Evolutionary conservation across 2,329 filamentous ascomycete genomes (phyloP), one percentile per base, ranked within the genome.

Genomic region (Colletotrichum sp.): DNA sequence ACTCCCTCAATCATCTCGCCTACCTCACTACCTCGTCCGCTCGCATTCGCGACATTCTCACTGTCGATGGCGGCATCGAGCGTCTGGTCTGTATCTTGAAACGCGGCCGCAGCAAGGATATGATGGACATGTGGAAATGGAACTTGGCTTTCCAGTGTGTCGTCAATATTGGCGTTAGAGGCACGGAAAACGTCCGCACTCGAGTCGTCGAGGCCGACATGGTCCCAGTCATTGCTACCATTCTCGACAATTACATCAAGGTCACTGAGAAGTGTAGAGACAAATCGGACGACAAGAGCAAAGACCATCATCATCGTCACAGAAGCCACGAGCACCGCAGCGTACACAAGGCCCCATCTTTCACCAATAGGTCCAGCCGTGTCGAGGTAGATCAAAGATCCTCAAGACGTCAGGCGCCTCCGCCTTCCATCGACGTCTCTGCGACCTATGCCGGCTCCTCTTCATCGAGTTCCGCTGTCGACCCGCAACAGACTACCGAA

Each of bases 71-170:
- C 86, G 97, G 97, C 77, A 97, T 99, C 85, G 97, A 99, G 88
- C 90, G 96, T 79, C 89, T 99, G 80, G 95, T 99, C 84, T 98
- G 96, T 90, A 98, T 99, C 83, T 92, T 99, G 85, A 99, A 99
- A 87, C 95, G 98, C 86, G 97, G 97, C 78, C 92, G 97, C 83
- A 98, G 95, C 87, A 98, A 96, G 86, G 96, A 99, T 84, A 94
- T 98, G 93, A 98, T 99, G 96, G 96, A 98, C 85, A 98, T 98
- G 95, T 99, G 97, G 97, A 99, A 99, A 87, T 99, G 97, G 97
- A 99, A 98, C 83, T 90, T 99, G 78, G 97, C 97, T 69, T 99
- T 99, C 85, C 97, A 99, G 86, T 99, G 97, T 85, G 96, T 99
- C 79, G 97, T 99, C 84, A 99, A 99, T 85, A 99, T 99, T 83